Percentiles rank a stretch among this genome's conserved stretches.
Evolutionary conservation across 192 early-diverging fungal genomes (phyloP).

Genomic region (Dissophora ornata): DNA sequence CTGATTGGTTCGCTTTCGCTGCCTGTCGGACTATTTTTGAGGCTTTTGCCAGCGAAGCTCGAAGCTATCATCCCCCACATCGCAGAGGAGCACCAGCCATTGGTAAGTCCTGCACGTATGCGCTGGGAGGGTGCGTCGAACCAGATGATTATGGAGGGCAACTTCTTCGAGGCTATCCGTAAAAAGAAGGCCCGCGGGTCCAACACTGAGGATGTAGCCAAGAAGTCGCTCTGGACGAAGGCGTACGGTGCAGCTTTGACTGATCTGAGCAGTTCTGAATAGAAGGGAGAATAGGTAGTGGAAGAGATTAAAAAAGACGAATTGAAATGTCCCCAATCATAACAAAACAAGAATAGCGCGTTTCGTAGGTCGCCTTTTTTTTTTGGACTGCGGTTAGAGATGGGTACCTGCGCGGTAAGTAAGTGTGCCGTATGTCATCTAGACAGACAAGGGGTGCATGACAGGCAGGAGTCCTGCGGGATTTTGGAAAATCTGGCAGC

Average conservation of each 20-base stretch:
- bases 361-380: no score
- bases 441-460: no score
- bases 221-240: constrained; percentile 58
- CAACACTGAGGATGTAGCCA: constrained; percentile 4
- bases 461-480: no score
- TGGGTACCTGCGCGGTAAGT: no score
- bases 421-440: no score
- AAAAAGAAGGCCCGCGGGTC: constrained; percentile 15
- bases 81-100: constrained; percentile 37
- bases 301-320: neutral
- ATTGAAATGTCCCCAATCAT: no score
- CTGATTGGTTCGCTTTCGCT: constrained; percentile 84
- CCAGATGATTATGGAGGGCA: constrained; percentile 29
- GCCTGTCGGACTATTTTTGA: constrained; percentile 85
- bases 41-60: constrained; percentile 77
- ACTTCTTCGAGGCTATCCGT: constrained; percentile 38
- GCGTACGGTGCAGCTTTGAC: constrained; percentile 10
- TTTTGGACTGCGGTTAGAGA: no score
- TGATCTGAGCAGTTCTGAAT: neutral
- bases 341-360: no score
- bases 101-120: constrained; percentile 33
- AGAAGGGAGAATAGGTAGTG: neutral
- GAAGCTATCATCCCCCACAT: constrained; percentile 24
- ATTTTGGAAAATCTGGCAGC: no score
- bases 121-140: constrained; percentile 33